A percentile compares a stretch with the other conserved stretches of the same genome.
Evolutionary conservation across 768 basidiomycete species (phyloP).

Genomic region (Hypholoma fasciculare): DNA sequence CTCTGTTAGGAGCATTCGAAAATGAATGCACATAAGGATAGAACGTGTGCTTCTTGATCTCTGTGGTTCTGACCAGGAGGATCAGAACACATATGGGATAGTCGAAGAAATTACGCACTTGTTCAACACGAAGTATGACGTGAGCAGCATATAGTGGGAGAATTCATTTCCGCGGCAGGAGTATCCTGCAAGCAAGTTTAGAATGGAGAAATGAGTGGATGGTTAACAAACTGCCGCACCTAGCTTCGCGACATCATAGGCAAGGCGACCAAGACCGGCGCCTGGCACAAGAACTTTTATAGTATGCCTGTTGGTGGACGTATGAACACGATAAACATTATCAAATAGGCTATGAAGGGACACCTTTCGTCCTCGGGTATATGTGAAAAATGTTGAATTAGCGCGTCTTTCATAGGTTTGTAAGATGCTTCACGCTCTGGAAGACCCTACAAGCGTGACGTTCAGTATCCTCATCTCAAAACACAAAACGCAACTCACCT

Average conservation of each 20-base stretch:
- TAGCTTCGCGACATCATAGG: slow-evolving; percentile 82
- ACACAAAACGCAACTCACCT: slow-evolving; percentile 42
- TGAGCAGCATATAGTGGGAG: slow-evolving; percentile 91
- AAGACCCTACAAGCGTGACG: slow-evolving; percentile 50
- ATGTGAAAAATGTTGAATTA: slow-evolving; percentile 63
- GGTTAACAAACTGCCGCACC: slow-evolving; percentile 43
- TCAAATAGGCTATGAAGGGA: slow-evolving; percentile 4
- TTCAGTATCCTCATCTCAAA: background rate
- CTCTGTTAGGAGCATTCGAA: slow-evolving; percentile 68
- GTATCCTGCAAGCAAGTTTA: slow-evolving; percentile 57
- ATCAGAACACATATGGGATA: background rate
- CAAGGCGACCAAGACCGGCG: slow-evolving; percentile 84
- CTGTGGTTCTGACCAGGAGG: slow-evolving; percentile 49
- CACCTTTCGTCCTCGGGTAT: slow-evolving; percentile 58
- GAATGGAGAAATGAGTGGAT: slow-evolving; percentile 11
- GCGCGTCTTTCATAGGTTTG: slow-evolving; percentile 75
- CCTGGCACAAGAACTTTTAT: slow-evolving; percentile 87
- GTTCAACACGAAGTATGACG: slow-evolving; percentile 88
- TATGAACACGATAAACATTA: slow-evolving; percentile 4
- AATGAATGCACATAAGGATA: slow-evolving; percentile 93
- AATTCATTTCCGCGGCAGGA: slow-evolving; percentile 95
- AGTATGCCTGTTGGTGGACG: slow-evolving; percentile 39
- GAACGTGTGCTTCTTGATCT: slow-evolving; percentile 68
- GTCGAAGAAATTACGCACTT: slow-evolving; percentile 43
- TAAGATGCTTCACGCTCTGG: slow-evolving; percentile 80